Evolutionary conservation across 192 early-diverging fungal species (phyloP), one percentile per base, ranked within the genome.

Genomic region (Rhizoclosmatium sp.): DNA sequence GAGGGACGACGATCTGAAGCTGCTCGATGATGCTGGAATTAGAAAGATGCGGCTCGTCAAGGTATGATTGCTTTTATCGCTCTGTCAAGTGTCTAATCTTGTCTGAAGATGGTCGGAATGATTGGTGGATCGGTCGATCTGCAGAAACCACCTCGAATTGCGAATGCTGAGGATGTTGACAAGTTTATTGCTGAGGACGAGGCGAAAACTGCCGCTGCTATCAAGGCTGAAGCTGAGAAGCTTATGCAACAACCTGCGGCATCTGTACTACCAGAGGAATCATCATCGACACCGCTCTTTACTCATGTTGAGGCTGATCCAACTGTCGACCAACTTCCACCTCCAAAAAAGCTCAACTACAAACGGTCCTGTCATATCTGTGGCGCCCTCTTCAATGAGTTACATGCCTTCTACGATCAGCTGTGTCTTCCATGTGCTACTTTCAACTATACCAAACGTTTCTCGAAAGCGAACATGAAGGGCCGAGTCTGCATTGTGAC

Each of bases 391-490:
- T 90, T 86, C 72, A 46, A 58, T 7, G 72, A 83, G 31, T 76
- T 88, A 23, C 87, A 90, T 69, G 72, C 79, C 49, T 88, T 90
- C 71, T 88, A 90, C 77, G 87, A 89, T 69, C 87, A 87, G 65
- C 76, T 90, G 46, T 90, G 89, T 71, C 78, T 82, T 39, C 2
- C 40, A 5, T 90, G 89, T 75, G 89, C 87, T 47, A 79, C 73
- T 39, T 81, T 86, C 74, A 90, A 90, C 69, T 88, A 79, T 65
- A 5, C 62, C 14, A 90, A 90, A 65, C 84, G 89, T 5, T 84
- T 76, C 70, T 82, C 82, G 1, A 60, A 47, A 42, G 81, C 81
- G 0, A 83, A 90, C 71, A 85, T 90, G 86, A 71, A 14, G 2
- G 89, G 86, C 19, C 80, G 84, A 46, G 83, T 89, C 10, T 87